Evolutionary conservation across 106 monocot genomes (phyloP).

Genomic region (Dactylorhiza incarnata): DNA sequence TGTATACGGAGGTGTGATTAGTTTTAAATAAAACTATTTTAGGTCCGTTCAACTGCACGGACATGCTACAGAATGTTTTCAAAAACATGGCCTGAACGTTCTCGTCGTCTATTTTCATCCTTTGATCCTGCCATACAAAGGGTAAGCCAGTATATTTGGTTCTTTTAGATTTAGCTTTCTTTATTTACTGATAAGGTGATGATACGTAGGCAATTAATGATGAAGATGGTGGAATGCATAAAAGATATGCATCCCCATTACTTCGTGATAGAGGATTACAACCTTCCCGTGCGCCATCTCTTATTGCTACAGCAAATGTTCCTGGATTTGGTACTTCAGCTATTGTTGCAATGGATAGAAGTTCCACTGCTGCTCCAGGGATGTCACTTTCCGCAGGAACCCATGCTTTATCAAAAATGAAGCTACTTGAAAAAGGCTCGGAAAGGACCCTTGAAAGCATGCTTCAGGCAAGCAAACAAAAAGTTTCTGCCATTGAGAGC

Average conservation of each 20-base stretch:
- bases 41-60: constrained; percentile 90
- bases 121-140: constrained; percentile 97
- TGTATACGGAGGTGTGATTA: not conserved
- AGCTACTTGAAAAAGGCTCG: constrained; percentile 41
- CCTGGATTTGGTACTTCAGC: constrained; percentile 93
- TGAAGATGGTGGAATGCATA: constrained; percentile 96
- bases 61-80: constrained; percentile 88
- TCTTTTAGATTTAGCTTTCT: not conserved
- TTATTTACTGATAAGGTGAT: not conserved
- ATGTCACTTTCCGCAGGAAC: constrained; percentile 43
- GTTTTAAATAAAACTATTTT: not conserved
- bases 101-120: constrained; percentile 66
- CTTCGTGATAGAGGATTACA: constrained; percentile 73
- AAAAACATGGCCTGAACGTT: constrained; percentile 98
- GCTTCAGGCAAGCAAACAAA: constrained; percentile 89
- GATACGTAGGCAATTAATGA: constrained; percentile 69
- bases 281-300: constrained; percentile 40
- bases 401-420: constrained; percentile 45
- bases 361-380: constrained; percentile 54
- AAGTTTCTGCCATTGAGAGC: constrained; percentile 97
- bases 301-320: constrained; percentile 26
- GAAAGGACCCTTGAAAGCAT: constrained; percentile 94
- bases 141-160: constrained; percentile 28
- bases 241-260: constrained; percentile 89
- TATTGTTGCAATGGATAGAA: constrained; percentile 92